Evolutionary conservation across 2,329 filamentous ascomycete genomes (phyloP), one percentile per base, ranked within the genome.

Genomic region (Ceratocystis lukuohia): DNA sequence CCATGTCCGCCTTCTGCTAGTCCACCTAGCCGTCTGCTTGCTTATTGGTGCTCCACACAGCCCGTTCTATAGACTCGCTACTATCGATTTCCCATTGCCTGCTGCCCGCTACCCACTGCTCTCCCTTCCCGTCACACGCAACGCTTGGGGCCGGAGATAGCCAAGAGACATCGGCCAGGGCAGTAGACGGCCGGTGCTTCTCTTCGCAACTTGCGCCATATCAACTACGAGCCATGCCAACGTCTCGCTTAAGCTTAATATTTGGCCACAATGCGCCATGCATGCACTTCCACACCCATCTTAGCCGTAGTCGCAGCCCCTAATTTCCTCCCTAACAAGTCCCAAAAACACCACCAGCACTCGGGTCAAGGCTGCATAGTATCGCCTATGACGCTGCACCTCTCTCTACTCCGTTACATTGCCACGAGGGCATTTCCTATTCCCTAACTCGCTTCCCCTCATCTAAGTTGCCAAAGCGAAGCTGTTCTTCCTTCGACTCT

Each of bases 161-260:
- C 25, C 53, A n/a, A 5, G 53, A 25, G 28, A 33, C 25, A 25
- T 30, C 4, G 10, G 25, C 53, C 22, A 33, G 53, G 33, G 15
- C 53, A 59, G 28, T 30, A 59, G 33, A 59, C 17, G 53, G 15
- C 12, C 53, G 12, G 12, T 33, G 53, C 53, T 59, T 33, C 53
- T 30, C 53, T 20, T 50, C 10, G n/a, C 6, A 22, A 10, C 53
- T 57, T 57, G 3, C 28, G 46, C 46, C 46, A 50, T 50, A 20
- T 1, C 22, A 25, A 50, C n/a, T 41, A 12, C 37, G 37, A 12
- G 37, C 37, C 37, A 41, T 41, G 37, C 37, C 37, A 41, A 41
- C 48, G 20, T 53, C 17, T 17, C 30, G 56, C 56, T 59, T 59
- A 59, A 59, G 56, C 56, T 59, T 59, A 59, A 59, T 53, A 20